Percentiles rank a stretch among this genome's conserved stretches.
Evolutionary conservation across 768 basidiomycete species (phyloP).

Genomic region (Russula griseocarnosa): DNA sequence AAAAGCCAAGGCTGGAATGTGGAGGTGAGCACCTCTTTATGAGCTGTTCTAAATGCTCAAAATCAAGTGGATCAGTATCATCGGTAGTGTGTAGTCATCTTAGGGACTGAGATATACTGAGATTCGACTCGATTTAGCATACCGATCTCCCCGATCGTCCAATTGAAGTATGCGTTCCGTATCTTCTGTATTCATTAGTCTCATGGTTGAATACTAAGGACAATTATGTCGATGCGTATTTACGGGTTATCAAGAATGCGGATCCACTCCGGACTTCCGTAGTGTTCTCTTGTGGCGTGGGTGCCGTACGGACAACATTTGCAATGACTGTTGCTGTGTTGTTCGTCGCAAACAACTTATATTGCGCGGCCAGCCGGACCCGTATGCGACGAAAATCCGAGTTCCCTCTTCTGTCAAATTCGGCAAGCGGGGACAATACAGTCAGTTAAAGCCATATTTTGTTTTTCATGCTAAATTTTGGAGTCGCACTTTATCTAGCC

Average conservation of each 20-base stretch:
- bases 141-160: slow-evolving; percentile 90
- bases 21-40: slow-evolving; percentile 50
- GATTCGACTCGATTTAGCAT: slow-evolving; percentile 48
- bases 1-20: slow-evolving; percentile 84
- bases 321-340: slow-evolving; percentile 94
- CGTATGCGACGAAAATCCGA: slow-evolving; percentile 52
- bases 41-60: slow-evolving; percentile 10
- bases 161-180: slow-evolving; percentile 61
- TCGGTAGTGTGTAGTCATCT: slow-evolving; percentile 45
- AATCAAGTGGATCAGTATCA: slow-evolving; percentile 51
- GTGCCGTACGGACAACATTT: slow-evolving; percentile 93
- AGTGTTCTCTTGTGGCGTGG: slow-evolving; percentile 96
- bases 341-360: slow-evolving; percentile 70
- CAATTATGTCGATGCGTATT: slow-evolving; percentile 93
- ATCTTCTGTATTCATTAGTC: background rate
- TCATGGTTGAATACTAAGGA: slow-evolving; percentile 46
- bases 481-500: slow-evolving; percentile 25
- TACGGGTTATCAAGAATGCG: slow-evolving; percentile 70
- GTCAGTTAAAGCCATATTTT: slow-evolving; percentile 36
- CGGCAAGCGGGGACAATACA: slow-evolving; percentile 45
- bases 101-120: background rate
- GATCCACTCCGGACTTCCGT: slow-evolving; percentile 79
- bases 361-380: slow-evolving; percentile 65
- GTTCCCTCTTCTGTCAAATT: slow-evolving; percentile 26
- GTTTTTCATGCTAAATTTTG: background rate